Conservation (phyloP, 1,284 basidiomycete genomes). For the Cyathus pygmaeus region DNA sequence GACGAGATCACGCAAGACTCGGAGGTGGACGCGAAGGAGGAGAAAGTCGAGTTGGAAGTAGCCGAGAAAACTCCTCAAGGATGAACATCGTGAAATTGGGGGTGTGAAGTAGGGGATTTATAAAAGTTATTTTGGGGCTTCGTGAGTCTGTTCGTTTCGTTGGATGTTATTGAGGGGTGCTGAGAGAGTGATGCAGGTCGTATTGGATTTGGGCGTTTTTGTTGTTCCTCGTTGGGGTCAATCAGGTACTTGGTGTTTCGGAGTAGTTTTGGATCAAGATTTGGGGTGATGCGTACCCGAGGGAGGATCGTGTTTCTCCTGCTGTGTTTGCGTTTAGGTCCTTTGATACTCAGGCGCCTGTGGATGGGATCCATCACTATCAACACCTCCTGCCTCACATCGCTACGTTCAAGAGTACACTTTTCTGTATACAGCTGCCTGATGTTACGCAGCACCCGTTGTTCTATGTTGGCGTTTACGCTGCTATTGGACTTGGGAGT, state of each 20-base stretch:
- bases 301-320: slow-evolving; percentile 21
- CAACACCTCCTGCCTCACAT: slow-evolving; percentile 26
- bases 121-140: slow-evolving; percentile 68
- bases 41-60: slow-evolving; percentile 49
- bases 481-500: slow-evolving; percentile 60
- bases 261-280: slow-evolving; percentile 43
- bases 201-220: slow-evolving; percentile 73
- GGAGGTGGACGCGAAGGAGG: slow-evolving; percentile 41
- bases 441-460: slow-evolving; percentile 65
- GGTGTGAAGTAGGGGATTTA: slow-evolving; percentile 81
- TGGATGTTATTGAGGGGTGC: neutral
- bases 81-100: slow-evolving; percentile 73
- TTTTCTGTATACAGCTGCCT: slow-evolving; percentile 43
- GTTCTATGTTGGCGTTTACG: slow-evolving; percentile 73
- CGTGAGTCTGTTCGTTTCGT: slow-evolving; percentile 57
- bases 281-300: slow-evolving; percentile 70
- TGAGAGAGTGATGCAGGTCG: slow-evolving; percentile 49
- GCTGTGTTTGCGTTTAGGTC: slow-evolving; percentile 37
- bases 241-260: slow-evolving; percentile 60
- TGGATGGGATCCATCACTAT: slow-evolving; percentile 45
- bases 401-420: slow-evolving; percentile 37
- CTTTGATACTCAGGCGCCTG: slow-evolving; percentile 35
- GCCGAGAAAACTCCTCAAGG: slow-evolving; percentile 67
- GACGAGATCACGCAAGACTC: slow-evolving; percentile 60
- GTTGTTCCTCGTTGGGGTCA: slow-evolving; percentile 56